Base-by-base conservation (phyloP, 1,284 basidiomycete genomes). In the Calocybe gambosa region DNA sequence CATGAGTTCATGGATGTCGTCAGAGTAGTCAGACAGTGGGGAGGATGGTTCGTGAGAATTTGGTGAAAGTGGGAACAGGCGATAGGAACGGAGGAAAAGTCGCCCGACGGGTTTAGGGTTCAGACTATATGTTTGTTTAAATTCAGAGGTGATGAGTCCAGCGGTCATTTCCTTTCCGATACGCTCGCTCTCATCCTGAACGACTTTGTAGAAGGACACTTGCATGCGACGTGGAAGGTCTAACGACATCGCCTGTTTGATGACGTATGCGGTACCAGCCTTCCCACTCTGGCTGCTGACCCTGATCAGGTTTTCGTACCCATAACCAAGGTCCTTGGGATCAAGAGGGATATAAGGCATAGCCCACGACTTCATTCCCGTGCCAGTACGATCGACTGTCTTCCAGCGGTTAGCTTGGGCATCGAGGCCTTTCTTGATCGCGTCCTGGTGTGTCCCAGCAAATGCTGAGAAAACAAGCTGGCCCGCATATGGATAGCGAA, bases 391-490 rank as follows among this genome's bases (percentile, higher is more conserved):
- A 23, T 64, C 63, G 21, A 73, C 78, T 40, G 66, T 62, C 8
- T 66, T 66, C 58, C 80, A 75, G 18, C 78, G 69, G 49, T 65
- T 66, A 29, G 65, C 63, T 61, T 91, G 87, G 2, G 77, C 79
- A 60, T 87, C 85, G 66, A 94, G 89, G 38, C 91, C 92, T 69
- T 94, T 94, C 71, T 93, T 94, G 76, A 94, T 86, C 9, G 92
- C 91, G 60, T 94, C 92, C 68, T 91, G 91, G 64, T 94, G 91
- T 39, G 85, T 88, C 20, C 91, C 91, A 26, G 89, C 91, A 71
- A 94, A 94, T 9, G 91, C 91, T 26, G 92, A 92, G 65, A 93
- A 94, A 54, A 94, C 92, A 42, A 94, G 78, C 55, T 93, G 89
- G 50, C 91, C 91, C 4, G 88, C 90, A 58, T 93, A 94, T 1